Conservation (phyloP, 495 filamentous ascomycete genomes). For the Penicillium odoratum region DNA sequence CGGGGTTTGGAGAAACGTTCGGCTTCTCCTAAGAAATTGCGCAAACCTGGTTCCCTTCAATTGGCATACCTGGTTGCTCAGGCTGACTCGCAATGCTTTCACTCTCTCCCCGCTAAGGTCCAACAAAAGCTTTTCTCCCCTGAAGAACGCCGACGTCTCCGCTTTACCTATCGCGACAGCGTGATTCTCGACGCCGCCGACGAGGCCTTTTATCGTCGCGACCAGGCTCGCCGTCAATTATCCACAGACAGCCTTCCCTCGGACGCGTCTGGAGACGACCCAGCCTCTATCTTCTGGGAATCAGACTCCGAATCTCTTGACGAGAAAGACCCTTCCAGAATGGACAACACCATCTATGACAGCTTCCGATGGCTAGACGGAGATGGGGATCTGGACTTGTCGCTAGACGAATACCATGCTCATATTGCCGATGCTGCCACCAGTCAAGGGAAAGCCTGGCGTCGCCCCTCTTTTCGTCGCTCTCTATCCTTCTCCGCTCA, state of each 20-base stretch:
- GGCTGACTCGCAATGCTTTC: conserved; percentile 70
- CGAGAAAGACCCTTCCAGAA: conserved; percentile 36
- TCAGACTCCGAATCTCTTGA: conserved; percentile 33
- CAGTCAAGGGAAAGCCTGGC: conserved; percentile 19
- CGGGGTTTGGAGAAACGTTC: conserved; percentile 21
- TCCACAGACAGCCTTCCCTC: conserved; percentile 28
- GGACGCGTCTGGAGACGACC: conserved; percentile 22
- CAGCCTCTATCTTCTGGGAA: conserved; percentile 33
- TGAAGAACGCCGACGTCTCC: conserved; percentile 68
- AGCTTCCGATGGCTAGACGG: conserved; percentile 81
- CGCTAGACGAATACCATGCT: conserved; percentile 55
- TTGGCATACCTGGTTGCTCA: conserved; percentile 42
- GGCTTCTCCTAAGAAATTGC: conserved; percentile 30
- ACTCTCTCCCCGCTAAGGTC: conserved; percentile 69
- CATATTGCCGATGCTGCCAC: conserved; percentile 39
- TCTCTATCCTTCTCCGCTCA: conserved; percentile 44
- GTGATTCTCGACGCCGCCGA: conserved; percentile 71
- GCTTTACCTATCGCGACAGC: conserved; percentile 53
- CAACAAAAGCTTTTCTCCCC: conserved; percentile 67
- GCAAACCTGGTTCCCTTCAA: conserved; percentile 40
- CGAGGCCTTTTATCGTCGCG: conserved; percentile 53
- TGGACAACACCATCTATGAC: conserved; percentile 59
- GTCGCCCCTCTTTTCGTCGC: conserved; percentile 47
- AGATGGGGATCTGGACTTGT: conserved; percentile 71
- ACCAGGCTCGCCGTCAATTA: conserved; percentile 8